Conservation (phyloP, 345 rosid species). For the sweet orange (Citrus sinensis) region DVS_A1.0 CM039161.1:6347001-6347500, state of each 20-base stretch:
- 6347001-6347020: constrained; percentile 33
- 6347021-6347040: constrained; percentile 26
- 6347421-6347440: not conserved
- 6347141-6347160: constrained; percentile 2
- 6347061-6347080: constrained; percentile 36
- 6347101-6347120: constrained; percentile 40
- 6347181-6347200: constrained; percentile 21
- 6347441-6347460: too few relatives aligned
- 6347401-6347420: not conserved
- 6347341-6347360: not conserved
- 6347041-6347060: constrained; percentile 23
- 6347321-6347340: constrained; percentile 12
- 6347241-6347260: constrained; percentile 33
- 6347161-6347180: constrained; percentile 3
- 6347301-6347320: constrained; percentile 39
- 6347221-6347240: constrained; percentile 32
- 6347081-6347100: constrained; percentile 39
- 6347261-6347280: constrained; percentile 41
- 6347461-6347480: not conserved
- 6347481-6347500: not conserved
- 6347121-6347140: constrained; percentile 14
- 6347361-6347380: not conserved
- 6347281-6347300: constrained; percentile 42
- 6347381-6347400: not conserved
- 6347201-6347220: constrained; percentile 31